Evolutionary conservation across 371 early-diverging fungal genomes (phyloP), one percentile per base, ranked within the genome.

Genomic region (Choanephora cucurbitarum): DNA sequence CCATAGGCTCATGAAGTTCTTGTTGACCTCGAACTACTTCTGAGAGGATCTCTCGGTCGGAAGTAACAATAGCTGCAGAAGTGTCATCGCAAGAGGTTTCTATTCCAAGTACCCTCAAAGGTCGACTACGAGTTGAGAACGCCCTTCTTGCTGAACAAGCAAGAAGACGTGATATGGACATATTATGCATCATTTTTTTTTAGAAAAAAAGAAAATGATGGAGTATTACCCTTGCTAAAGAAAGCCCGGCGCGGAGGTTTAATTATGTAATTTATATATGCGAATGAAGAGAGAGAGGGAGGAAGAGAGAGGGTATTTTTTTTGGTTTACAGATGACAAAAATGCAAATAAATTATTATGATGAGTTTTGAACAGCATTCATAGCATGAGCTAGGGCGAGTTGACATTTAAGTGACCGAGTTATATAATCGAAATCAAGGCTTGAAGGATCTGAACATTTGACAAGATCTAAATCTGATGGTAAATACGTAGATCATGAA

Each of bases 51-150:
- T 60, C 57, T 9, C 92, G 74, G 55, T 88, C 83, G 5, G 87
- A 82, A 14, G 78, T 80, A n/a, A 93, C 90, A 41, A 93, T 73
- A 2, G 91, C 89, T 11, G 88, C 91, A 5, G 88, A 87, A 7
- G 92, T 92, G 62, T 93, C 93, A 62, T 93, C 93, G 66, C 92
- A 93, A 6, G 90, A 89, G 11, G 91, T 86, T 55, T 92, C 92
- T 45, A 92, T 85, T 8, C 90, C 92, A 5, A 92, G 75, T 13
- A 88, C 78, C 44, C 60, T 72, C 22, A 73, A 49, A 1, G 70
- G 64, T 19, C 62, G 44, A 17, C 39, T n/a, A 11, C 9, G 39
- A 11, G 41, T 58, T 39, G 51, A 58, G 3, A 58, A n/a, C 4
- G 51, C 28, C 15, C 58, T 43, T 8, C 13, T 44, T 18, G 51